A percentile compares a stretch with the other conserved stretches of the same genome.
phyloP scores from a whole-genome alignment of 352 stramenopile genomes.

The Aphanomyces invadans region DNA sequence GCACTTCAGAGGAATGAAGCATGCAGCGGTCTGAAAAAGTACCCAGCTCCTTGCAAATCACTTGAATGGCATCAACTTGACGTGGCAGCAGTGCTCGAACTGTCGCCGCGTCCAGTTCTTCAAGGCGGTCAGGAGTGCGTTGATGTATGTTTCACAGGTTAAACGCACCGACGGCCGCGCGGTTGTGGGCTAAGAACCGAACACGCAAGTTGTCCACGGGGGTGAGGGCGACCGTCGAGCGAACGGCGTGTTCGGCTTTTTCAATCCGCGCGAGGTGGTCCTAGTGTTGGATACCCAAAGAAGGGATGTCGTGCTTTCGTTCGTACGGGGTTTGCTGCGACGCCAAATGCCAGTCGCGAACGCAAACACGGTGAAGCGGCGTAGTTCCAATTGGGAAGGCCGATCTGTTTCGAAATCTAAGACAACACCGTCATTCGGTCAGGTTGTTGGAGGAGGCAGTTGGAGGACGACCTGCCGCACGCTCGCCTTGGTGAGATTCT shows the following conservation, averaged over 20 bases:
- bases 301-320: too few relatives aligned
- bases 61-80: background rate
- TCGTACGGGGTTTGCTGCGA: conserved; percentile 81
- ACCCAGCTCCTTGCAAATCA: background rate
- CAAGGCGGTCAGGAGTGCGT: background rate
- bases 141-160: background rate
- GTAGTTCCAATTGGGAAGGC: conserved; percentile 93
- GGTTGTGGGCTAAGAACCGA: conserved; percentile 62
- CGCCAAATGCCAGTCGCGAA: conserved; percentile 91
- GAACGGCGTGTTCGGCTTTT: conserved; percentile 54
- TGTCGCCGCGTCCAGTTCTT: background rate
- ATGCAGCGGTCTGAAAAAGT: too few relatives aligned
- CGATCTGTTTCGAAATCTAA: conserved; percentile 80
- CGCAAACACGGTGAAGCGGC: conserved; percentile 94
- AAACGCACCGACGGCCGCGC: conserved; percentile 50
- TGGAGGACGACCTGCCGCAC: conserved; percentile 54
- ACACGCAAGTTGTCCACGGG: conserved; percentile 60
- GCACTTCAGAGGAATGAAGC: background rate
- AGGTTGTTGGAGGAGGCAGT: background rate
- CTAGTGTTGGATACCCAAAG: too few relatives aligned
- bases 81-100: background rate
- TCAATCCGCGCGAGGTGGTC: conserved; percentile 64
- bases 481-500: conserved; percentile 83
- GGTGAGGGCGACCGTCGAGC: conserved; percentile 36
- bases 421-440: too few relatives aligned